phyloP scores from a whole-genome alignment of 129 eudicot genomes.

The carrot (Daucus carota) region DNA sequence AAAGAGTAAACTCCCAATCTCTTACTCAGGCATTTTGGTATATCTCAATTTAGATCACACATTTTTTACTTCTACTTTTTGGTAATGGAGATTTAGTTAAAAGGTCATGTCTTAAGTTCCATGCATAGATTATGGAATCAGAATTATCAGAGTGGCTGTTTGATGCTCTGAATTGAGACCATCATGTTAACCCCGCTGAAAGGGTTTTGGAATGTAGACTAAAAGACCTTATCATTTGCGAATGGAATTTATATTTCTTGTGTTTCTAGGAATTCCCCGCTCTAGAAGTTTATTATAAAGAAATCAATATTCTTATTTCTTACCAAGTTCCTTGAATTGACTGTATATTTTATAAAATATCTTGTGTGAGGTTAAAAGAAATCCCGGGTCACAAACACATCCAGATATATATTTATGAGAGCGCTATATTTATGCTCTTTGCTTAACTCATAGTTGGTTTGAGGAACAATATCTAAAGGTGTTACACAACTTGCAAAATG shows the following conservation, averaged over 20 bases:
- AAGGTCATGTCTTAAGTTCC: background rate
- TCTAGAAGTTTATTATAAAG: too few relatives aligned
- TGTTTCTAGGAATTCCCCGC: background rate
- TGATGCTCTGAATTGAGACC: background rate
- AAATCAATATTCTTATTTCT: background rate
- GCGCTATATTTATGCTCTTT: background rate
- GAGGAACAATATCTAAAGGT: background rate
- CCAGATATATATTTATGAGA: background rate
- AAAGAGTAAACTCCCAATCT: conserved; percentile 2
- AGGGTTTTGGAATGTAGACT: background rate
- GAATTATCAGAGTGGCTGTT: background rate
- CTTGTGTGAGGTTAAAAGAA: background rate
- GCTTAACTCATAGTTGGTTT: background rate
- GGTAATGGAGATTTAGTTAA: conserved; percentile 9
- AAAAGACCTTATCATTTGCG: background rate
- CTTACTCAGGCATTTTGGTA: conserved; percentile 1
- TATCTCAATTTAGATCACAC: conserved; percentile 2
- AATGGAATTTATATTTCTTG: background rate
- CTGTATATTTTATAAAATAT: too few relatives aligned
- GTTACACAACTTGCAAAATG: background rate
- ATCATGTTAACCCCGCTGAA: background rate
- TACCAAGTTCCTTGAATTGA: background rate
- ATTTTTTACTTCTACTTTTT: background rate
- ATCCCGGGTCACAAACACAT: background rate
- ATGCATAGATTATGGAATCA: background rate